A percentile compares a stretch with the other conserved stretches of the same genome.
phyloP scores from a whole-genome alignment of 257 asterid species.

The Solanum sejunctum region DNA sequence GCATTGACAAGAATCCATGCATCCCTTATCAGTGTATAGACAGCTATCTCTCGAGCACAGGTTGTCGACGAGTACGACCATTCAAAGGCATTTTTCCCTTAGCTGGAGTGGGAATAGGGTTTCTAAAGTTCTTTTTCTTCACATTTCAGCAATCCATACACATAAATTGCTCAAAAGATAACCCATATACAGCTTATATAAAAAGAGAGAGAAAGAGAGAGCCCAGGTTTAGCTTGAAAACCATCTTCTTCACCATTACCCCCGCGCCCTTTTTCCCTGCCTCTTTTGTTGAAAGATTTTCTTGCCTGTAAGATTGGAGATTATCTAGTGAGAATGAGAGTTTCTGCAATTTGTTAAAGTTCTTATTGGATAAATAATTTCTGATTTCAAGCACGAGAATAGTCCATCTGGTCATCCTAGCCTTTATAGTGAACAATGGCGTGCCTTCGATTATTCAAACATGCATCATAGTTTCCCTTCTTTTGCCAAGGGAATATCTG shows the following conservation, averaged over 20 bases:
- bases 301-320: not conserved
- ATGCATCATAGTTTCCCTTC: too few relatives aligned
- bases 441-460: too few relatives aligned
- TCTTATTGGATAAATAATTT: not conserved
- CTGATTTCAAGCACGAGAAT: not conserved
- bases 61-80: not conserved
- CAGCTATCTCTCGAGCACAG: not conserved
- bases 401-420: too few relatives aligned
- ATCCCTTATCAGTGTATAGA: not conserved
- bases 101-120: not conserved
- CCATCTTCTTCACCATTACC: not conserved
- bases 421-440: too few relatives aligned
- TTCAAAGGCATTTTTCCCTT: not conserved
- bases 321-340: not conserved
- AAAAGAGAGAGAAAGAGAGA: not conserved
- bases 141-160: not conserved
- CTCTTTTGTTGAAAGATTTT: not conserved
- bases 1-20: not conserved
- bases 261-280: not conserved
- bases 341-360: not conserved
- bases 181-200: not conserved
- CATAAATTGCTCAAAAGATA: not conserved
- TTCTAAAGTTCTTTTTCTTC: not conserved
- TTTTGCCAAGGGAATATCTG: too few relatives aligned
- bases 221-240: not conserved